Percentiles rank a stretch among this genome's conserved stretches.
Conservation (phyloP, 148 eudicot genomes). For the Vaccinium myrtillus region DNA sequence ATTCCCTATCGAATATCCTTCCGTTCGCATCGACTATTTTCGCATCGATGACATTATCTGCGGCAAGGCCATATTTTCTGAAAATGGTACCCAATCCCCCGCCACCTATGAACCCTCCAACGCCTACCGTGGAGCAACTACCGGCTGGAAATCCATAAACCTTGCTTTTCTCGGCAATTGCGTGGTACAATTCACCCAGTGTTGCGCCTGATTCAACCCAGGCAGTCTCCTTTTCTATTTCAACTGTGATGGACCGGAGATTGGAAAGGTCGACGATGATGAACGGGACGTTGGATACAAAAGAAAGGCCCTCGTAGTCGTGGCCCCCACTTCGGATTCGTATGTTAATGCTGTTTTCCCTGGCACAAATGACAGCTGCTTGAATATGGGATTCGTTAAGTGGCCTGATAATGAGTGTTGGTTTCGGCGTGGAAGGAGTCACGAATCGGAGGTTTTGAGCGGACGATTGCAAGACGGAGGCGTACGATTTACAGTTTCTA, state of each 20-base stretch:
- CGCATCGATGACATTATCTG: slow-evolving; percentile 43
- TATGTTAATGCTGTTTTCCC: slow-evolving; percentile 14
- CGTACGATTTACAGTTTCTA: slow-evolving; percentile 22
- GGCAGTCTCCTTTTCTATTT: slow-evolving; percentile 21
- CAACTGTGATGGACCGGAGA: slow-evolving; percentile 29
- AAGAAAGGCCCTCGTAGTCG: slow-evolving; percentile 44
- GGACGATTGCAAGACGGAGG: slow-evolving; percentile 25
- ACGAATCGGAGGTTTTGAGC: slow-evolving; percentile 35
- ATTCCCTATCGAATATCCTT: slow-evolving; percentile 24
- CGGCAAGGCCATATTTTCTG: slow-evolving; percentile 46
- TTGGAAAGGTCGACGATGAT: slow-evolving; percentile 29
- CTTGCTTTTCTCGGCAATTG: slow-evolving; percentile 33
- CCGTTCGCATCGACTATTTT: slow-evolving; percentile 30
- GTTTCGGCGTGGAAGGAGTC: slow-evolving; percentile 24
- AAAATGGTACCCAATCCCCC: slow-evolving; percentile 40
- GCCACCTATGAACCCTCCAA: slow-evolving; percentile 43
- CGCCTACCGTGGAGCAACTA: slow-evolving; percentile 34
- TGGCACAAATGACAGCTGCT: slow-evolving; percentile 32
- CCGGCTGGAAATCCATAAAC: slow-evolving; percentile 38
- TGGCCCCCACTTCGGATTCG: slow-evolving; percentile 46
- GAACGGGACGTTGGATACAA: slow-evolving; percentile 29
- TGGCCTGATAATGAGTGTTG: slow-evolving; percentile 36
- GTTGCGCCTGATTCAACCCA: slow-evolving; percentile 52
- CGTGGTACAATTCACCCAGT: slow-evolving; percentile 36
- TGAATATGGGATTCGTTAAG: slow-evolving; percentile 31